Base-by-base conservation (phyloP, 2,329 filamentous ascomycete species). In the Colletotrichum orbiculare region DNA sequence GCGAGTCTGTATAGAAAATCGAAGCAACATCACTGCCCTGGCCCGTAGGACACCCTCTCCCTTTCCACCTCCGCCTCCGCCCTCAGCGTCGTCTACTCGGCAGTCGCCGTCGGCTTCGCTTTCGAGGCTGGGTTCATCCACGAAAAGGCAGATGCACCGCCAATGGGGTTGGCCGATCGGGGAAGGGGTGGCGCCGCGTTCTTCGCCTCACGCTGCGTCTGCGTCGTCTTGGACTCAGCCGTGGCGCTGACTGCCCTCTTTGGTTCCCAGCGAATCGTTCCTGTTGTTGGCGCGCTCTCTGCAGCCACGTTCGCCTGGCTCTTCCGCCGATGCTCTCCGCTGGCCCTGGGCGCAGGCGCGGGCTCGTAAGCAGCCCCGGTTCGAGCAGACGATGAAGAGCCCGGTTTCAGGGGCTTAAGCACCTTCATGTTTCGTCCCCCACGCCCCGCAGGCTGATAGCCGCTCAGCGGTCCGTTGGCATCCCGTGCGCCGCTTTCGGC, bases 101-200 rank as follows among this genome's bases (percentile, higher is more conserved):
- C 67, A 53, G 65, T 66, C 8, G 67, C 67, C n/a, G 67, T 73
- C 10, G 78, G 73, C 71, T 81, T 81, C 49, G 82, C 77, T 70
- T 83, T 83, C 54, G 73, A 74, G 15, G 76, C 69, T 45, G 83
- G 78, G 52, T 91, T 95, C 82, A 97, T 90, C 94, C 94, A 98
- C 11, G 92, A 90, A 80, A 98, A 98, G 3, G 95, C 95, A 64
- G 93, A 96, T 12, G 92, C 95, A n/a, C 92, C 92, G 8, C 95
- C 95, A 15, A 97, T 87, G 0, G 96, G 95, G 73, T 98, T 98
- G 38, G 88, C 83, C 7, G 88, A 84, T 61, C 88, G 85, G 13
- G 87, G 80, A n/a, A 81, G 73, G 15, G 78, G 72, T 46, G 80
- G 75, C 38, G 73, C 73, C 42, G 75, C 72, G 57, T 76, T 80